Evolutionary conservation across 2,329 filamentous ascomycete species (phyloP), one percentile per base, ranked within the genome.

Genomic region (Xylariales sp.): DNA sequence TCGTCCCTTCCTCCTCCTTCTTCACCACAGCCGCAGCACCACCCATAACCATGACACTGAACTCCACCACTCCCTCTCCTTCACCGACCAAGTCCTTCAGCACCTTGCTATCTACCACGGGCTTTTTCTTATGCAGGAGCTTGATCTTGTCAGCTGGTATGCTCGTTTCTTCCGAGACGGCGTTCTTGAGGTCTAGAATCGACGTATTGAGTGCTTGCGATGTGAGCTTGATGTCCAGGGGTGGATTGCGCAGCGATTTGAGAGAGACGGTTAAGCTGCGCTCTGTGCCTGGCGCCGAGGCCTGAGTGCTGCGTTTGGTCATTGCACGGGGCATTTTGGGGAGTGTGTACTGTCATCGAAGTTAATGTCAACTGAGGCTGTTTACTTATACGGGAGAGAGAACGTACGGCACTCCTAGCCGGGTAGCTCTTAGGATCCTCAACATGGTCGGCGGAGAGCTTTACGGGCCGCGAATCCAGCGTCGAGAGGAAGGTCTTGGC

Each of bases 391-490:
- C 24, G 35, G 32, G 10, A 21, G 14, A 20, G 22, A 32, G 15
- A 10, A 62, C 82, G 21, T 77, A 96, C 91, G 12, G 89, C 84
- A 50, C 81, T 74, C 47, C 86, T 80, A 19, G 85, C 71, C 18
- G 87, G 85, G 60, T 91, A 90, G 51, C 75, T 80, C 55, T 82
- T 82, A 37, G 88, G 81, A 59, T 96, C 88, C 65, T 91, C 87
- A 63, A 94, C 82, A 79, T 96, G 86, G 63, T 97, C 88, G 50
- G 86, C 73, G n/a, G 84, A 81, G 49, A 97, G 78, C 71, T 90
- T 94, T 54, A 82, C 64, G 6, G 89, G 85, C 37, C 84, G 82
- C 46, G 81, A 78, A 65, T 95, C 88, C 48, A 97, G 78, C 16
- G 80, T 77, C 39, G 82, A 72, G 52, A 98, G 81, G 65, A 95